Evolutionary conservation across 768 basidiomycete genomes (phyloP), one percentile per base, ranked within the genome.

Genomic region (Kwoniella shandongensis): DNA sequence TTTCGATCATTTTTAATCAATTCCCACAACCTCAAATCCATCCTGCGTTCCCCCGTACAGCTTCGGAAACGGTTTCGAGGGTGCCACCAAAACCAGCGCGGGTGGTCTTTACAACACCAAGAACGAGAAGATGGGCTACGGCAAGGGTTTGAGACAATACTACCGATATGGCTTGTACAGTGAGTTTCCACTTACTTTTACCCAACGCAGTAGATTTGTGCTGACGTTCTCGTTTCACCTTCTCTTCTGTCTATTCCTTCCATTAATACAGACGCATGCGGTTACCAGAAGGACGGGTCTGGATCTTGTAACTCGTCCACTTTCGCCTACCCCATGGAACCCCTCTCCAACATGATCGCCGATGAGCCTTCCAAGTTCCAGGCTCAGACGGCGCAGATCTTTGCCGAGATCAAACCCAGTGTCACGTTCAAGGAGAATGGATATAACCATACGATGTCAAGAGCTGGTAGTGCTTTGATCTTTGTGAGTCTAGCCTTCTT

Each of bases 141-240:
- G 61, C 17, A 54, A 56, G 27, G 74, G 75, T 32, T 44, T 74
- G 45, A 62, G 71, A 36, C 66, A 69, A 49, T 55, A 70, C 44
- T 76, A 76, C 66, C 58, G 72, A 54, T 76, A 69, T 54, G 72
- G 72, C 41, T 44, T 74, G 17, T 69, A 73, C 61, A 62, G 71
- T 73, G 50, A 57, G 70, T 72, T 8, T 17, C 39, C 26, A 17
- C 29, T 12, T 32, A 7, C 32, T 2, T 22, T 41, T 3, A 17
- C 36, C 11, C 25, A 25, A 4, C 30, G n/a, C 44, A 17, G 17
- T 36, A 8, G 17, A 36, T 8, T 36, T 8, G 35, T 36, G 10
- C 35, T 36, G 35, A 36, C 10, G 7, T 41, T 22, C 7, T 22
- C 18, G 1, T 54, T 35, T 35, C 22, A 15, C 30, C 22, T 25